Evolutionary conservation across 208 protist species (phyloP).

Genomic region (Lotmaria passim): DNA sequence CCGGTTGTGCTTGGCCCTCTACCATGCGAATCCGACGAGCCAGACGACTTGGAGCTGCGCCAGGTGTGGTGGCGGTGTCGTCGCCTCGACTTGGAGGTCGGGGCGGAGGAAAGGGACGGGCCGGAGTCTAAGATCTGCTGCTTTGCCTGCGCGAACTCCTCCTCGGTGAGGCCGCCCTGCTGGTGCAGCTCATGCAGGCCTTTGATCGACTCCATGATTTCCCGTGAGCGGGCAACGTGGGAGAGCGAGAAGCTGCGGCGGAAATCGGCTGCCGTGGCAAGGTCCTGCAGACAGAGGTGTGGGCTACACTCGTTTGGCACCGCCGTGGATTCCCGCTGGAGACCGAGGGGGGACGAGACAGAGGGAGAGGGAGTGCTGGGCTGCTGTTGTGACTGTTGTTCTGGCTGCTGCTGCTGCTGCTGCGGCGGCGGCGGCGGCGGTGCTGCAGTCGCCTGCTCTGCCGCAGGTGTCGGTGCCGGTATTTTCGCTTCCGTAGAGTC

Average conservation of each 20-base stretch:
- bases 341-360: not conserved
- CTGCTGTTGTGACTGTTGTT: not conserved
- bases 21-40: not conserved
- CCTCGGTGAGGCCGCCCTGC: conserved; percentile 62
- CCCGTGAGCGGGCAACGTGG: conserved; percentile 37
- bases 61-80: not conserved
- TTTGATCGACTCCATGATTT: conserved; percentile 72
- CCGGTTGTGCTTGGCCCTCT: not conserved
- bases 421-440: not conserved
- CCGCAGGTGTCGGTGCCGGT: not conserved
- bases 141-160: conserved; percentile 82
- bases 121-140: conserved; percentile 61
- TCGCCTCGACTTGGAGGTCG: conserved; percentile 8
- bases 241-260: conserved; percentile 21
- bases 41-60: not conserved
- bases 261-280: not conserved
- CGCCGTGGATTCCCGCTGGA: not conserved
- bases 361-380: not conserved
- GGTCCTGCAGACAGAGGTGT: conserved; percentile 6
- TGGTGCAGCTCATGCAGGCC: conserved; percentile 71
- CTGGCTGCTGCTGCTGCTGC: conserved; percentile 3
- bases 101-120: conserved; percentile 19
- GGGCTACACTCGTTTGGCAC: not conserved
- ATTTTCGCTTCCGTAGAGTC: not conserved
- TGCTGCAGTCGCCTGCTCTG: not conserved